Conservation (phyloP, 495 filamentous ascomycete species). For the Bryoglossum gracile region DNA sequence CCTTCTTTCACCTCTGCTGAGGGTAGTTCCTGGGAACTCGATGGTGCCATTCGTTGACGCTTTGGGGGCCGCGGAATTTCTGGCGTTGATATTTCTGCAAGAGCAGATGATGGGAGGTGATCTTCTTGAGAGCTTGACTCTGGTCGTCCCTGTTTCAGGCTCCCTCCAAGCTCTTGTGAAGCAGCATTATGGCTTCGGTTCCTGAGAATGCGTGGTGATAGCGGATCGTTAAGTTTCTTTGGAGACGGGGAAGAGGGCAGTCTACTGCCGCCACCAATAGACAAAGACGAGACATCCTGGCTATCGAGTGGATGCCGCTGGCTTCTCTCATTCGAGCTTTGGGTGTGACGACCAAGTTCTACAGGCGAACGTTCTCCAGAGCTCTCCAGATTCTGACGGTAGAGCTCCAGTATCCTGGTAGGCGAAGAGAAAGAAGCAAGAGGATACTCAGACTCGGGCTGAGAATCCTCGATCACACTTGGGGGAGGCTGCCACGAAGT, state of each 20-base stretch:
- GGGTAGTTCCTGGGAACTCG: neutral
- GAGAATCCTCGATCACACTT: slow-evolving; percentile 40
- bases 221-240: neutral
- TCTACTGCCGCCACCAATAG: no score
- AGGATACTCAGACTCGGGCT: slow-evolving; percentile 32
- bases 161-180: neutral
- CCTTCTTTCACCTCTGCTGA: neutral
- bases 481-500: slow-evolving; percentile 38
- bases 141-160: neutral
- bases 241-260: neutral
- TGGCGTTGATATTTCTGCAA: neutral
- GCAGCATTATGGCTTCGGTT: neutral
- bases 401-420: slow-evolving; percentile 26
- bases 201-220: slow-evolving; percentile 2
- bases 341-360: neutral
- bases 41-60: neutral
- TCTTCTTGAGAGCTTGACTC: neutral
- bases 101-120: neutral
- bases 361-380: neutral
- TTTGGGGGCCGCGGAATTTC: neutral
- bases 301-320: no score
- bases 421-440: slow-evolving; percentile 12
- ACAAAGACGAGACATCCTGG: no score
- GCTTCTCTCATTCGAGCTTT: no score
- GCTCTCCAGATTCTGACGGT: slow-evolving; percentile 14